Conservation (phyloP, 306 rosid species). For the Cucumis hystrix region DNA sequence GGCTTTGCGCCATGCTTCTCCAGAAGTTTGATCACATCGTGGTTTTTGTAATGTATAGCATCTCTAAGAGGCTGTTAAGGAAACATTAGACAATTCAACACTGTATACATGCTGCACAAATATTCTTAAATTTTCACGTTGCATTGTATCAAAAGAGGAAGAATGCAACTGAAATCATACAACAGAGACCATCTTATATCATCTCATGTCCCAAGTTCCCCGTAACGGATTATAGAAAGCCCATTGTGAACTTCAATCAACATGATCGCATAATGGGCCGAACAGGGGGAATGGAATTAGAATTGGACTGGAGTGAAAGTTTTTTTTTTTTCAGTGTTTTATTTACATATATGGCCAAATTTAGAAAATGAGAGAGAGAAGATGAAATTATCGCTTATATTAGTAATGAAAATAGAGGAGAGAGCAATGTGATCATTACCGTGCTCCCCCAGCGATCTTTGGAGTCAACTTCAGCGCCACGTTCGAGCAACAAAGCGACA, state of each 20-base stretch:
- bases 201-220: neutral
- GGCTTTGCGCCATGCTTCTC: slow-evolving; percentile 80
- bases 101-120: neutral
- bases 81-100: slow-evolving; percentile 10
- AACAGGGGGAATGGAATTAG: neutral
- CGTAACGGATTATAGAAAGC: neutral
- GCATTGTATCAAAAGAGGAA: neutral
- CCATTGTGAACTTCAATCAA: neutral
- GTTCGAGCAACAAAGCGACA: slow-evolving; percentile 50
- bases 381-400: neutral
- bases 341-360: neutral
- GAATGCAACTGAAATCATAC: neutral
- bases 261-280: neutral
- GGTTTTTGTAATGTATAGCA: slow-evolving; percentile 72
- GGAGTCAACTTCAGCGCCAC: slow-evolving; percentile 50
- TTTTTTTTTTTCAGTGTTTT: too few relatives aligned
- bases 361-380: neutral
- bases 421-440: slow-evolving; percentile 20
- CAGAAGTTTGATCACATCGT: slow-evolving; percentile 64
- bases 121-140: neutral
- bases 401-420: neutral
- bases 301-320: neutral
- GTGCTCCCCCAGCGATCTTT: slow-evolving; percentile 93
- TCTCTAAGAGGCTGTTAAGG: slow-evolving; percentile 68
- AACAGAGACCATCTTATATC: neutral